Percentiles rank a stretch among this genome's conserved stretches.
Conservation (phyloP, 257 asterid genomes). For the Scutellaria galericulata region DNA sequence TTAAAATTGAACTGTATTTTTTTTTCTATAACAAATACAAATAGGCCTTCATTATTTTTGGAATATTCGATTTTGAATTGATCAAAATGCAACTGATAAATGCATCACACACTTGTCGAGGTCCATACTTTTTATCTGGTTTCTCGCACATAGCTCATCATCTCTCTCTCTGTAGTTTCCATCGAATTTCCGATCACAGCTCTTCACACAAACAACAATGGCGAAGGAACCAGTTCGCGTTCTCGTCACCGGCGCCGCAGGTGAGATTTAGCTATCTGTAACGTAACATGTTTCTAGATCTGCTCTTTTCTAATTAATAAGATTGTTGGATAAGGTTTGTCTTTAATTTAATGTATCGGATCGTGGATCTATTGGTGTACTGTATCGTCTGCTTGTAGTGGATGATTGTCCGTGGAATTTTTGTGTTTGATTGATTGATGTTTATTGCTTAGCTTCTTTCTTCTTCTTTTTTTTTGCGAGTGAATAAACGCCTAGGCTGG, state of each 20-base stretch:
- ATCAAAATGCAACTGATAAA: not conserved
- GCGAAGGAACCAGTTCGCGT: constrained; percentile 48
- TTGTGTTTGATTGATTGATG: not conserved
- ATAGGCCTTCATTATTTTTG: not conserved
- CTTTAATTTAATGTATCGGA: not conserved
- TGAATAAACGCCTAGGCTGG: not conserved
- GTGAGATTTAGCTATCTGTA: constrained; percentile 7
- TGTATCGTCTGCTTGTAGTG: not conserved
- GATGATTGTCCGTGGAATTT: not conserved
- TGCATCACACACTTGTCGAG: constrained; percentile 22
- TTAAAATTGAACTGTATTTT: too few relatives aligned
- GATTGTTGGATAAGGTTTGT: not conserved
- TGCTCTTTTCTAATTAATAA: not conserved
- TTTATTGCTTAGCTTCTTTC: not conserved
- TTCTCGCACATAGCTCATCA: not conserved
- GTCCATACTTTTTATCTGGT: not conserved
- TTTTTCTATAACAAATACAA: too few relatives aligned
- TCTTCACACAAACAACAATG: constrained; percentile 29
- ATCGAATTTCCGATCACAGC: constrained; percentile 3
- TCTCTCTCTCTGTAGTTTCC: not conserved
- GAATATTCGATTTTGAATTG: not conserved
- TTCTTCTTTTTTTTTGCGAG: not conserved
- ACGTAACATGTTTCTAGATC: not conserved
- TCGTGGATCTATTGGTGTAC: constrained; percentile 17
- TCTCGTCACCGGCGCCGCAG: constrained; percentile 56